Base-by-base conservation (phyloP, 768 basidiomycete genomes). In the Psilocybe cubensis region DNA sequence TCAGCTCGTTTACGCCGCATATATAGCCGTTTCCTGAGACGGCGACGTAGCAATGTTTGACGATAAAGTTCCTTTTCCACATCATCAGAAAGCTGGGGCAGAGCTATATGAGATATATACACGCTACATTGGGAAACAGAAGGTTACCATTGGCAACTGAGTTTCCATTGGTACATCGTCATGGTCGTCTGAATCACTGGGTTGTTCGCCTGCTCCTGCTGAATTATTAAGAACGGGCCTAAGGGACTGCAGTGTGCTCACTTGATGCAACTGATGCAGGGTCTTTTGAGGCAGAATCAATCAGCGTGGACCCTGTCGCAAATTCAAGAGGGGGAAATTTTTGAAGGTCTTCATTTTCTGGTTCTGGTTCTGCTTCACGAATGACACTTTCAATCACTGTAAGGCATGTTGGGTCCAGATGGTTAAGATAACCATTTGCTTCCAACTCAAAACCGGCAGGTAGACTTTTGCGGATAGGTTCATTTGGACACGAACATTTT, bases 1-100 rank as follows among this genome's bases (percentile, higher is more conserved):
- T 75, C 70, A 3, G 90, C 89, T 41, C 89, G 81, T 66, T 83
- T 86, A 25, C 83, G 81, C 4, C 89, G 84, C 90, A 91, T 91
- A 61, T 88, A 82, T 5, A 91, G 72, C 35, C 88, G 78, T 56
- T 90, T 90, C 56, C 73, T 72, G 21, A 83, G 60, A n/a, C 81
- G 83, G 29, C 85, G 80, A 6, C 84, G 84, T 8, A 81, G 18
- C 78, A 48, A 47, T 14, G 17, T 50, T 51, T 49, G 47, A 49
- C 42, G 18, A 33, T 27, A 41, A 38, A 17, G 2, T 28, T 28
- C n/a, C 38, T 25, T 20, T 12, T 25, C 29, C 18, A 28, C 27
- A 24, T 52, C 33, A 24, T 6, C 21, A 50, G 29, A 33, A 17
- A 38, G 35, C 45, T 46, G 5, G 6, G n/a, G 23, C 20, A 21